Evolutionary conservation across 2,329 filamentous ascomycete species (phyloP).

Genomic region (Fragosphaeria purpurea): DNA sequence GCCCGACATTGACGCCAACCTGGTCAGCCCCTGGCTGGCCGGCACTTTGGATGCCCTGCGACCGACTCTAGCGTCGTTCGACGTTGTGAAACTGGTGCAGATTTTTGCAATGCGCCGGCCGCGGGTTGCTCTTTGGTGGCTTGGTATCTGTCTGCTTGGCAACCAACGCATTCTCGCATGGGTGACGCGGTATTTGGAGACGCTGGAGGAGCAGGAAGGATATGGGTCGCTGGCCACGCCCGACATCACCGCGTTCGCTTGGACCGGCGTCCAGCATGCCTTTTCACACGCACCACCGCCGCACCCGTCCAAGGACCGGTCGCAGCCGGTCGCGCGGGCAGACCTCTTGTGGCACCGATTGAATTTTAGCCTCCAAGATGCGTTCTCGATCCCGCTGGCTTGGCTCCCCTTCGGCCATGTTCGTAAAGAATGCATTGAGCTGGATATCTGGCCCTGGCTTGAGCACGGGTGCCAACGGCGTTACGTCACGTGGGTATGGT

Average conservation of each 20-base stretch:
- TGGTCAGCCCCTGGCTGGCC: constrained; percentile 21
- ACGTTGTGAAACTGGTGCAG: constrained; percentile 17
- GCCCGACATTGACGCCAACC: constrained; percentile 20
- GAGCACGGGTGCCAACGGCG: background rate
- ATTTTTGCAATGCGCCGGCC: constrained; percentile 18
- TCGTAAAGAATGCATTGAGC: background rate
- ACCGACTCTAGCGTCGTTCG: constrained; percentile 13
- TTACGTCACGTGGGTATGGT: constrained; percentile 6
- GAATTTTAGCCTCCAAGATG: constrained; percentile 1
- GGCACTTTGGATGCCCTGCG: constrained; percentile 15
- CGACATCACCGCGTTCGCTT: constrained; percentile 1
- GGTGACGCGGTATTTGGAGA: constrained; percentile 17
- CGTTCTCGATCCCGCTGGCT: background rate
- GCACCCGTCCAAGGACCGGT: background rate
- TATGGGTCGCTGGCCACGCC: constrained; percentile 1
- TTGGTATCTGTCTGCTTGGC: constrained; percentile 19
- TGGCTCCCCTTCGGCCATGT: constrained; percentile 4
- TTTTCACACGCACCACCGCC: constrained; percentile 1
- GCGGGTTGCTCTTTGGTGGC: constrained; percentile 20
- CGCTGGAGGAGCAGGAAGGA: constrained; percentile 16
- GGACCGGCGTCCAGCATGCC: constrained; percentile 4
- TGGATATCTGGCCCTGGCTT: constrained; percentile 7
- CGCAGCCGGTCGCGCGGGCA: background rate
- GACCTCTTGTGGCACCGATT: background rate
- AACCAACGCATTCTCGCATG: constrained; percentile 14